Base-by-base conservation (phyloP, 2,329 filamentous ascomycete species). In the Anisogramma anomala region DNA sequence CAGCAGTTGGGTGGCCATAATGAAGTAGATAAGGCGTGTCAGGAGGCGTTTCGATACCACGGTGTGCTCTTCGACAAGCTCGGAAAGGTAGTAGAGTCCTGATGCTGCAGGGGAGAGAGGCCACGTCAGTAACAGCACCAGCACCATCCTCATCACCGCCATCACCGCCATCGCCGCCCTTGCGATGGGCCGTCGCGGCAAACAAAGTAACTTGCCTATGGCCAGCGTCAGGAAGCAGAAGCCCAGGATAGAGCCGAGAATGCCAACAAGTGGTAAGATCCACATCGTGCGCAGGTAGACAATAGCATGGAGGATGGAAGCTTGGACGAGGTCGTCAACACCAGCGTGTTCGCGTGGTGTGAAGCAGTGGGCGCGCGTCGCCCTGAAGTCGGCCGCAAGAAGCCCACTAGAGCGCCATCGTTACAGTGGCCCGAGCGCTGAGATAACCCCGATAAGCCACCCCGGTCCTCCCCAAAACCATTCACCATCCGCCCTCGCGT, bases 31-130 rank as follows among this genome's bases (percentile, higher is more conserved):
- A 42, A 96, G 69, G 31, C 77, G 79, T 25, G 75, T 82, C 39
- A 98, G 71, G n/a, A 95, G 68, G 43, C 82, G 84, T 59, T 94
- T 94, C 10, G 88, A 84, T 48, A 94, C 64, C 9, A 96, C 89
- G 3, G 89, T 95, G 58, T 98, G 89, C 62, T 98, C 91, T 65
- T 98, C 91, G 47, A 98, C 91, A 11, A 96, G 79, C 62, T 98
- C 91, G 18, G 89, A 95, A 40, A 98, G 81, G 61, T 98, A 98
- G 67, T 98, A 98, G 19, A 98, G 78, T 27, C 91, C 91, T n/a
- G 87, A 95, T 28, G 91, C 91, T 85, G 55, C 35, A 18, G 9
- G 33, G 6, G 26, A n/a, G 33, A 38, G 31, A 30, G 13, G 13
- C 6, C 18, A 7, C 23, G n/a, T 43, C 23, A 43, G 40, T 22